These are phyloP conservation scores for Dothistroma septosporum DNA, from an alignment of 2,329 filamentous ascomycete genomes.

Conservation along the genomic window DNA sequence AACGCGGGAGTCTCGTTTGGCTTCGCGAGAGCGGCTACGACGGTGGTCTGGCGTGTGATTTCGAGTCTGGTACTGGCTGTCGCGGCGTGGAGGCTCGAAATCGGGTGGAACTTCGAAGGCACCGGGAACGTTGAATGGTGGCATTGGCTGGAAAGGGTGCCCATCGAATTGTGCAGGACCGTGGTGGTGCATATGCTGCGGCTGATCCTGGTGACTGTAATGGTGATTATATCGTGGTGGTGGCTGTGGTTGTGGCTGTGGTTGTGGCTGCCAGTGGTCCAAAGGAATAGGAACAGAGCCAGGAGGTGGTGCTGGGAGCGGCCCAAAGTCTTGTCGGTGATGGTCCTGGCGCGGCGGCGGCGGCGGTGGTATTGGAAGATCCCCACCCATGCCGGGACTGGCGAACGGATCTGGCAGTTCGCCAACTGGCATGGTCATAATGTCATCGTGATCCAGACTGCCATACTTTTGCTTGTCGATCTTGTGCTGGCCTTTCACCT, in stretches of 20 bases:
- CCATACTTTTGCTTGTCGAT: background rate
- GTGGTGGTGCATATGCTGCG: background rate
- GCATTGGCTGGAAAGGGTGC: constrained; percentile 7
- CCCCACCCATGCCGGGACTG: background rate
- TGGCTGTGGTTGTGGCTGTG: background rate
- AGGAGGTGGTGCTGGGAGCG: background rate
- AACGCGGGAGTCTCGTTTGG: background rate
- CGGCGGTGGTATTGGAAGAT: background rate
- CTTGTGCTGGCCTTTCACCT: background rate
- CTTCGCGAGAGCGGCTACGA: background rate
- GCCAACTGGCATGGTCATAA: background rate
- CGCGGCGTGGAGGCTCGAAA: background rate
- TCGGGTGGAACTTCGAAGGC: constrained; percentile 3
- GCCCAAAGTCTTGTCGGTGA: background rate
- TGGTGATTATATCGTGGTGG: background rate
- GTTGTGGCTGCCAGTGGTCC: background rate
- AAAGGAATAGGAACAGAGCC: background rate
- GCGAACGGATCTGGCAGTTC: constrained; percentile 3
- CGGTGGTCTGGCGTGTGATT: background rate
- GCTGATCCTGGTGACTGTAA: background rate
- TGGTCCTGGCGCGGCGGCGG: background rate
- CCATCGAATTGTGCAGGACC: constrained; percentile 3
- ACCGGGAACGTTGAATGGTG: constrained; percentile 4
- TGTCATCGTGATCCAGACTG: background rate
- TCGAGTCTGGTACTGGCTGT: constrained; percentile 5